Conservation (phyloP, 257 asterid species). For the Solanum megistacrolobum region DNA sequence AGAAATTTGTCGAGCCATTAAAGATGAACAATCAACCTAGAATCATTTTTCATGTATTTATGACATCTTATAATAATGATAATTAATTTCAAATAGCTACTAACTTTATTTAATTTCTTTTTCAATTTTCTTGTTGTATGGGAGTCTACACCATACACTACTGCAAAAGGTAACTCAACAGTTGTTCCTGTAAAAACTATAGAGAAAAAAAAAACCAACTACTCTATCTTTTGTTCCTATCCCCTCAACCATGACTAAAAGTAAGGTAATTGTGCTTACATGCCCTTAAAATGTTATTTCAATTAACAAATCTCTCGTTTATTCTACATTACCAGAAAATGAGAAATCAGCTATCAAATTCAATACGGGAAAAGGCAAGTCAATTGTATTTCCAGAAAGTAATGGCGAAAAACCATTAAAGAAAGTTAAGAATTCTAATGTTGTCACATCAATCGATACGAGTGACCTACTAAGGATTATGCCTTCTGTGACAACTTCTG, state of each 20-base stretch:
- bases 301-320: background rate
- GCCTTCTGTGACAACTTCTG: conserved; percentile 8
- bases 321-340: background rate
- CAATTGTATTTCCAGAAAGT: background rate
- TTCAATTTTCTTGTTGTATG: background rate
- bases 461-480: background rate
- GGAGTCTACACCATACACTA: background rate
- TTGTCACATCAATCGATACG: background rate
- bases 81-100: background rate
- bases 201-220: background rate
- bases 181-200: background rate
- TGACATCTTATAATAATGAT: background rate
- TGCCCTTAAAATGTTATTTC: background rate
- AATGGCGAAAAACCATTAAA: background rate
- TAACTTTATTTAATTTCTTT: background rate
- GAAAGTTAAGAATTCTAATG: background rate
- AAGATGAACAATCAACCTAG: background rate
- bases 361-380: background rate
- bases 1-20: background rate
- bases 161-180: background rate
- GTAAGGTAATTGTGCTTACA: background rate
- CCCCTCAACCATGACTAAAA: background rate
- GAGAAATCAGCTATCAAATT: background rate
- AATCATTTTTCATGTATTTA: background rate
- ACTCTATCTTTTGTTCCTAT: background rate